These are phyloP conservation scores for Oenanthe javanica DNA, from an alignment of 140 eudicot genomes.

Conservation along the genomic window DNA sequence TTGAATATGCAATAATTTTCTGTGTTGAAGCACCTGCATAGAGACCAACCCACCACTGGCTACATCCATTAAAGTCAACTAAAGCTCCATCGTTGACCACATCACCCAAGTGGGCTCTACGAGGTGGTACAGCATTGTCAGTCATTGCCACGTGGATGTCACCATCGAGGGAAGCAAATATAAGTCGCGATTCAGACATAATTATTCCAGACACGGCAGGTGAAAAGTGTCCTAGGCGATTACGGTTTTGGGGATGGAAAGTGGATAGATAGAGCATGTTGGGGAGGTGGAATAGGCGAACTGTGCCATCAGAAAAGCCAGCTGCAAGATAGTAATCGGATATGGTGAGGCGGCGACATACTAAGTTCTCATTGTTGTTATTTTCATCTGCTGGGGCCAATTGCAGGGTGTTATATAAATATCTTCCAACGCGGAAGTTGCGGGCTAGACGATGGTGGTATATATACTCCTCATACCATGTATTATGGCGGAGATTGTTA, in stretches of 20 bases:
- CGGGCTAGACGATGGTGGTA: conserved; percentile 62
- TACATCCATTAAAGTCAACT: conserved; percentile 73
- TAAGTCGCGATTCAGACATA: conserved; percentile 32
- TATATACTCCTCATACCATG: conserved; percentile 70
- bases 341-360: conserved; percentile 74
- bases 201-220: conserved; percentile 79
- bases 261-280: conserved; percentile 49
- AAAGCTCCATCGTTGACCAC: conserved; percentile 83
- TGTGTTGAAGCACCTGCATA: conserved; percentile 55
- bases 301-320: conserved; percentile 84
- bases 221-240: conserved; percentile 73
- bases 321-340: conserved; percentile 73
- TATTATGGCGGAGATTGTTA: conserved; percentile 34
- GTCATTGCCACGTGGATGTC: conserved; percentile 57
- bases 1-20: background rate
- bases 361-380: conserved; percentile 29
- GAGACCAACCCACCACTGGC: conserved; percentile 91
- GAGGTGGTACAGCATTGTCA: conserved; percentile 28
- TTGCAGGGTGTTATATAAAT: conserved; percentile 35
- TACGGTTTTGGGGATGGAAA: conserved; percentile 64
- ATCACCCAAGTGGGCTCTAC: conserved; percentile 72
- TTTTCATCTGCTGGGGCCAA: conserved; percentile 36
- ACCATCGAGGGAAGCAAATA: conserved; percentile 81
- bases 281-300: conserved; percentile 68
- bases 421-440: conserved; percentile 40